A percentile compares a stretch with the other conserved stretches of the same genome.
These are phyloP conservation scores for Byssothecium circinans DNA, from an alignment of 2,329 filamentous ascomycete species.

Conservation along the genomic window DNA sequence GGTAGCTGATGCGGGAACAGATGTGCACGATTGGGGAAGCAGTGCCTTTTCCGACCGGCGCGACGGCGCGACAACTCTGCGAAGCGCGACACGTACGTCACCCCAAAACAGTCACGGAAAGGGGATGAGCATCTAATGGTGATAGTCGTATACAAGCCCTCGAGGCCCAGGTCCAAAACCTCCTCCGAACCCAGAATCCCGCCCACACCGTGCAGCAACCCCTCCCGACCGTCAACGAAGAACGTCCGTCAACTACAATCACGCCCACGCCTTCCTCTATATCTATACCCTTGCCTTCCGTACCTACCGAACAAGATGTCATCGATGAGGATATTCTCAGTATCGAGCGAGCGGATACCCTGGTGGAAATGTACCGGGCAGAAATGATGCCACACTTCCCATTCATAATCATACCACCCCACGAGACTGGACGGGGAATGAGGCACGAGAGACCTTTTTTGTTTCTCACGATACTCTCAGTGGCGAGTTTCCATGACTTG, in stretches of 20 bases:
- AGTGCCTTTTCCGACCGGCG: conserved; percentile 42
- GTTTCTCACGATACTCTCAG: conserved; percentile 31
- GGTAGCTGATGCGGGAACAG: conserved; percentile 18
- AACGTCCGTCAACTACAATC: conserved; percentile 8
- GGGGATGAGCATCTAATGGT: conserved; percentile 2
- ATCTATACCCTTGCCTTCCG: conserved; percentile 4
- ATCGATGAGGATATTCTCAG: conserved; percentile 33
- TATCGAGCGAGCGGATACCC: conserved; percentile 26
- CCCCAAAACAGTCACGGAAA: not conserved
- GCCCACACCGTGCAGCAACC: conserved; percentile 23
- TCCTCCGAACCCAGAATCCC: conserved; percentile 24
- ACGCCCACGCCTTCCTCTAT: not conserved
- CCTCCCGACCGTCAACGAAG: conserved; percentile 18
- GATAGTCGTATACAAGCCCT: conserved; percentile 41
- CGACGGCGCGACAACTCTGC: conserved; percentile 41
- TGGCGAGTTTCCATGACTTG: conserved; percentile 37
- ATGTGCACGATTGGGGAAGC: conserved; percentile 41
- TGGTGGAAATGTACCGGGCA: conserved; percentile 37
- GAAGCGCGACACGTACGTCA: conserved; percentile 37
- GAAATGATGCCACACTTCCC: conserved; percentile 44
- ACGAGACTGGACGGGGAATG: conserved; percentile 27
- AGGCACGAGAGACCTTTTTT: conserved; percentile 32
- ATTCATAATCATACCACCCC: conserved; percentile 37
- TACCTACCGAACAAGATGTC: conserved; percentile 22
- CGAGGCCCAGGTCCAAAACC: conserved; percentile 38